Evolutionary conservation across 164 flowering plant species (phyloP).

Genomic region (Aristolochia californica): DNA sequence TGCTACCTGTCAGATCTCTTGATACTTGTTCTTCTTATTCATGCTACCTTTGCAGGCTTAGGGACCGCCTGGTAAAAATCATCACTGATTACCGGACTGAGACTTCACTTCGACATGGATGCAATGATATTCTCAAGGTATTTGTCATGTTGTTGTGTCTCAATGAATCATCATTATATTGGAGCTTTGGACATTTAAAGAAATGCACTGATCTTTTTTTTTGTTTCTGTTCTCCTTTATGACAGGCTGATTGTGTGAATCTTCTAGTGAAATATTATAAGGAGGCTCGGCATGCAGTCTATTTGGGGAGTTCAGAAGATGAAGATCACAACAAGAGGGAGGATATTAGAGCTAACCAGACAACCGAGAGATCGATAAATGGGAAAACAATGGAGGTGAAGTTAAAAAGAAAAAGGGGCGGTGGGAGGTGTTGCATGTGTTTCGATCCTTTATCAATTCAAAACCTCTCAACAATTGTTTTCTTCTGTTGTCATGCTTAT

Average conservation of each 20-base stretch:
- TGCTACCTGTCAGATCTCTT: too few relatives aligned
- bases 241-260: conserved; percentile 82
- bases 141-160: neutral
- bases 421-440: conserved; percentile 88
- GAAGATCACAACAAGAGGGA: conserved; percentile 43
- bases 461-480: conserved; percentile 42
- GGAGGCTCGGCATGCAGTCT: conserved; percentile 85
- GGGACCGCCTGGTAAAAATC: conserved; percentile 87
- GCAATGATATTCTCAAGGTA: conserved; percentile 97
- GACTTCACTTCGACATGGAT: conserved; percentile 91
- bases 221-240: conserved; percentile 4
- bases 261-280: conserved; percentile 80
- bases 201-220: neutral
- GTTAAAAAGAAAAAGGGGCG: conserved; percentile 59
- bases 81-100: conserved; percentile 94
- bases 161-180: too few relatives aligned
- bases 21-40: too few relatives aligned
- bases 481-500: conserved; percentile 95
- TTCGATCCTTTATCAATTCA: conserved; percentile 77
- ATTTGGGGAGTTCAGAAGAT: conserved; percentile 59
- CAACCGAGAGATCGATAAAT: conserved; percentile 20
- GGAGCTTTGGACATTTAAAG: neutral
- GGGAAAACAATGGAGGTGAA: conserved; percentile 44
- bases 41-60: conserved; percentile 43
- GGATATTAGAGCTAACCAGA: conserved; percentile 21